Percentiles rank a stretch among this genome's conserved stretches.
Evolutionary conservation across 495 filamentous ascomycete species (phyloP).

Genomic region (Neurospora africana): DNA sequence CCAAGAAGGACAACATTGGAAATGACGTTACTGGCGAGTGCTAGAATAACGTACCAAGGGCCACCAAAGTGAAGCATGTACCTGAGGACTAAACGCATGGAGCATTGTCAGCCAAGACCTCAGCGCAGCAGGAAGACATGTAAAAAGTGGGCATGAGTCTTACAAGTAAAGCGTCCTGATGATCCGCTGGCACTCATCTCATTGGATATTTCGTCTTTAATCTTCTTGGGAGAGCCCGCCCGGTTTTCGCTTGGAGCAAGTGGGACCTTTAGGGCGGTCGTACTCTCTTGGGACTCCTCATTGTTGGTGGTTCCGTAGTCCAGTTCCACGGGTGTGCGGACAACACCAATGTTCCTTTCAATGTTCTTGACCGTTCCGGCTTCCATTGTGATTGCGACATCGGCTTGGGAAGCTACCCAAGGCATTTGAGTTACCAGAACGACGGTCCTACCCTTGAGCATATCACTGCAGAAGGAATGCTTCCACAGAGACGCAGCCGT

Average conservation of each 20-base stretch:
- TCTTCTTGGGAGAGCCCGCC: not conserved
- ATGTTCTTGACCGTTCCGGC: slow-evolving; percentile 26
- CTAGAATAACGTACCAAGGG: slow-evolving; percentile 19
- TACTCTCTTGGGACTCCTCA: slow-evolving; percentile 9
- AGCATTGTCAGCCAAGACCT: not conserved
- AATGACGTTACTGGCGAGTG: slow-evolving; percentile 20
- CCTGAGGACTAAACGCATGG: slow-evolving; percentile 15
- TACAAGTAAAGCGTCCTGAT: slow-evolving; percentile 24
- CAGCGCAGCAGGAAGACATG: not conserved
- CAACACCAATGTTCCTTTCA: slow-evolving; percentile 26
- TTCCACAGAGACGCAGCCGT: slow-evolving; percentile 39
- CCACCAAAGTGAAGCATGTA: slow-evolving; percentile 31
- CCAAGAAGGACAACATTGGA: slow-evolving; percentile 19
- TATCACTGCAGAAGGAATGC: slow-evolving; percentile 41
- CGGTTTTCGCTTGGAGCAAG: slow-evolving; percentile 6
- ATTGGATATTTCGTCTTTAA: slow-evolving; percentile 4
- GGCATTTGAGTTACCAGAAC: slow-evolving; percentile 33
- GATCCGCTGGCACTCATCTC: slow-evolving; percentile 21
- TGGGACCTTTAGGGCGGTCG: slow-evolving; percentile 15
- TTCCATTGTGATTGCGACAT: slow-evolving; percentile 31
- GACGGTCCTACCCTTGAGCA: slow-evolving; percentile 28
- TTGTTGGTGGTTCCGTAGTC: not conserved
- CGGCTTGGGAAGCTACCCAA: slow-evolving; percentile 37
- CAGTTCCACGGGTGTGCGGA: slow-evolving; percentile 20
- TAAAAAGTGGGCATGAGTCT: slow-evolving; percentile 1